Evolutionary conservation across 2,329 filamentous ascomycete genomes (phyloP).

Genomic region (Aspergillus luchuensis): DNA sequence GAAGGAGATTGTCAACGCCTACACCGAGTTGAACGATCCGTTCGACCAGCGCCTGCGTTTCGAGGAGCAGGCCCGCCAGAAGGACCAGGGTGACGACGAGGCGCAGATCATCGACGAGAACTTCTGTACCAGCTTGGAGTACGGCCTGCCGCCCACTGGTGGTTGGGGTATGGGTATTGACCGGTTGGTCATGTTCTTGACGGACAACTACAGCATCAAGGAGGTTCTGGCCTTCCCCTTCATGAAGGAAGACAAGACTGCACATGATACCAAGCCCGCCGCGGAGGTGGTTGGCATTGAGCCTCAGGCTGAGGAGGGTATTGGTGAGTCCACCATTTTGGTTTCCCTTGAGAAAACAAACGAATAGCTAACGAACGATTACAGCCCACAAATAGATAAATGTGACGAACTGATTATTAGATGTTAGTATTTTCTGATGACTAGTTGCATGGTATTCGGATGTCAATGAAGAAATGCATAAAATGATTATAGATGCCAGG

Average conservation of each 20-base stretch:
- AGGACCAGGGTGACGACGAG: slow-evolving; percentile 95
- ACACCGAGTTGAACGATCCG: slow-evolving; percentile 97
- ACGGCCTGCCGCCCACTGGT: slow-evolving; percentile 87
- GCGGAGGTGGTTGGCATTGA: slow-evolving; percentile 65
- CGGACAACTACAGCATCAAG: slow-evolving; percentile 92
- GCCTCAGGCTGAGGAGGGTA: slow-evolving; percentile 63
- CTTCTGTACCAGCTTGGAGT: slow-evolving; percentile 88
- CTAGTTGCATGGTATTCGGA: slow-evolving; percentile 24
- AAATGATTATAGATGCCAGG: slow-evolving; percentile 13
- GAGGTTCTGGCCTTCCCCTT: slow-evolving; percentile 96
- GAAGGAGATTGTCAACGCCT: slow-evolving; percentile 95
- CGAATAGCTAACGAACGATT: slow-evolving; percentile 23
- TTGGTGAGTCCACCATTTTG: slow-evolving; percentile 44
- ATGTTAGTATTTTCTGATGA: slow-evolving; percentile 19
- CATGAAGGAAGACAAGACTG: slow-evolving; percentile 82
- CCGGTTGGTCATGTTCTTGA: slow-evolving; percentile 92
- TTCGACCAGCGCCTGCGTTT: slow-evolving; percentile 90
- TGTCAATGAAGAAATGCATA: slow-evolving; percentile 29
- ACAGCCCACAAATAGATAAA: slow-evolving; percentile 43
- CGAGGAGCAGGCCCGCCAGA: slow-evolving; percentile 94
- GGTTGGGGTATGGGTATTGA: slow-evolving; percentile 98
- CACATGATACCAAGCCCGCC: slow-evolving; percentile 50
- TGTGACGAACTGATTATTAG: slow-evolving; percentile 12
- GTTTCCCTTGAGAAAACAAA: background rate
- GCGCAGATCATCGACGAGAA: slow-evolving; percentile 95